Conservation (phyloP, 2,329 filamentous ascomycete genomes). For the Orbilia brochopaga region DNA sequence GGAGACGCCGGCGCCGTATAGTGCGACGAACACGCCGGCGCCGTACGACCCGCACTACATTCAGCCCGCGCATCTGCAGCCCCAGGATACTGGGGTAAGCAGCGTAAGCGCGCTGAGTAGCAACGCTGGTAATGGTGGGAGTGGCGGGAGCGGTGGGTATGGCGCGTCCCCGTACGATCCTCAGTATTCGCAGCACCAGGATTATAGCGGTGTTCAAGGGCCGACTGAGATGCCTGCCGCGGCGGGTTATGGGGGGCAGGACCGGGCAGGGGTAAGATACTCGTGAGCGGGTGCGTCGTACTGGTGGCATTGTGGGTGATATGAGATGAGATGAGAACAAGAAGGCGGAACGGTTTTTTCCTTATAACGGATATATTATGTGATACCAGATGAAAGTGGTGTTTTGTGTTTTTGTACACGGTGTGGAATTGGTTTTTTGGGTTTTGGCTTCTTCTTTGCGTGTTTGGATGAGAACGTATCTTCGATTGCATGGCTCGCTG, state of each 20-base stretch:
- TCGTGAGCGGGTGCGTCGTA: slow-evolving; percentile 17
- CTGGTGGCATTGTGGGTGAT: neutral
- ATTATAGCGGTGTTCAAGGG: slow-evolving; percentile 10
- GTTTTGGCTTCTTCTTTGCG: no score
- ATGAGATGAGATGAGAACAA: neutral
- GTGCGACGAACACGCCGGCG: slow-evolving; percentile 11
- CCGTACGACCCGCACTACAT: slow-evolving; percentile 38
- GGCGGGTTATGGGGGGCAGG: slow-evolving; percentile 23
- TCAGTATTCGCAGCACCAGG: slow-evolving; percentile 44
- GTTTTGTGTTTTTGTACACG: no score
- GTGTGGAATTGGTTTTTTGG: no score
- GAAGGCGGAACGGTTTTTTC: neutral
- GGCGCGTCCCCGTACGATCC: slow-evolving; percentile 35
- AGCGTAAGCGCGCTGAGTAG: slow-evolving; percentile 26
- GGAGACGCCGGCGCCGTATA: slow-evolving; percentile 36
- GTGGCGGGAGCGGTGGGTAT: slow-evolving; percentile 13
- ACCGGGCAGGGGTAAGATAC: slow-evolving; percentile 22
- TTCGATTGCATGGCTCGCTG: neutral
- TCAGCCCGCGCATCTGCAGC: slow-evolving; percentile 36
- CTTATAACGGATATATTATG: neutral
- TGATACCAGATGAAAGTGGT: no score
- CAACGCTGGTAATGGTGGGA: slow-evolving; percentile 7
- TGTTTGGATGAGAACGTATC: neutral
- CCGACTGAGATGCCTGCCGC: slow-evolving; percentile 18
- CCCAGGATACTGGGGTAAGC: slow-evolving; percentile 45